phyloP scores from a whole-genome alignment of 306 rosid genomes.

The Trifolium dubium region DNA sequence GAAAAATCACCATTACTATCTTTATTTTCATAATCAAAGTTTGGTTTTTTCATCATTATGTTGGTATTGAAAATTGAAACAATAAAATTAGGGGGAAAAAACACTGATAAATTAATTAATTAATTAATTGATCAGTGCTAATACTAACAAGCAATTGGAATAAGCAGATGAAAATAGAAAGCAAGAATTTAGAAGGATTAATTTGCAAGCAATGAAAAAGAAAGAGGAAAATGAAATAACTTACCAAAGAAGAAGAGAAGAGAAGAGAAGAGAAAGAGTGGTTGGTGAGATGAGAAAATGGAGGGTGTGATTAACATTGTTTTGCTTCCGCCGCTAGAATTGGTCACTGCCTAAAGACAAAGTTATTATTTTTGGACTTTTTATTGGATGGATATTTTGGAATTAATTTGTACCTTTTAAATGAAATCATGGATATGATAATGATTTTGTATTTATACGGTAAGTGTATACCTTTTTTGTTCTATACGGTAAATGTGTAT shows the following conservation, averaged over 20 bases:
- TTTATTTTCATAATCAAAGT: slow-evolving; percentile 40
- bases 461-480: no score
- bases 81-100: background rate
- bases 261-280: background rate
- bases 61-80: slow-evolving; percentile 33
- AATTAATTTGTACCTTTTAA: no score
- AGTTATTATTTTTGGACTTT: background rate
- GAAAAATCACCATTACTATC: slow-evolving; percentile 28
- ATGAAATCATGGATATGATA: no score
- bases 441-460: no score
- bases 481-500: no score
- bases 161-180: background rate
- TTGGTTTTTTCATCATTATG: slow-evolving; percentile 52
- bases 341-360: background rate
- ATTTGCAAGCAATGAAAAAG: background rate
- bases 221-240: background rate
- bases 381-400: no score
- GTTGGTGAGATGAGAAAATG: background rate
- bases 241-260: background rate
- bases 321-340: background rate
- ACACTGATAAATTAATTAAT: slow-evolving; percentile 39
- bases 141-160: slow-evolving; percentile 11
- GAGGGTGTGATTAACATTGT: background rate
- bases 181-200: background rate
- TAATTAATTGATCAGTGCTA: slow-evolving; percentile 9